Evolutionary conservation across 352 stramenopile species (phyloP).

Genomic region (Phytopythium kandeliae): DNA sequence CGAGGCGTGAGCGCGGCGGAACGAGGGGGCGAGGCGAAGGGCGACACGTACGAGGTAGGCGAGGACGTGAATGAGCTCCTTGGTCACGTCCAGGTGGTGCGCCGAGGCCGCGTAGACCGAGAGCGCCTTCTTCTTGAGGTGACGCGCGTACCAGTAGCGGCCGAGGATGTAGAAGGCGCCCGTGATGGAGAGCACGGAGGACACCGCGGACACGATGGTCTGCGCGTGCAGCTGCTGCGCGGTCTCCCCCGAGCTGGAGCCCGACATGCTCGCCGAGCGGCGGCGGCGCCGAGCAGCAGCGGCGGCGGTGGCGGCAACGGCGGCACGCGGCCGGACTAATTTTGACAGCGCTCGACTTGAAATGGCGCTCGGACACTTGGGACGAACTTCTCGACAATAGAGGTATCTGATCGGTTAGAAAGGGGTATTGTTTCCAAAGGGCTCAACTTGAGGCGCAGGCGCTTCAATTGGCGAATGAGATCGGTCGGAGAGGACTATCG

Average conservation of each 20-base stretch:
- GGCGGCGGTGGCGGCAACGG: not conserved
- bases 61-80: conserved; percentile 83
- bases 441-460: too few relatives aligned
- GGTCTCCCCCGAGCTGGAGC: conserved; percentile 9
- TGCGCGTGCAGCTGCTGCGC: conserved; percentile 26
- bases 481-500: too few relatives aligned
- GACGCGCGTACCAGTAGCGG: conserved; percentile 70
- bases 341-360: not conserved
- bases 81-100: conserved; percentile 75
- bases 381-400: too few relatives aligned
- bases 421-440: too few relatives aligned
- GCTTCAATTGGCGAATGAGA: too few relatives aligned
- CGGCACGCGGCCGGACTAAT: too few relatives aligned
- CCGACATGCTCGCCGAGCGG: not conserved
- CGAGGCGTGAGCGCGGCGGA: not conserved
- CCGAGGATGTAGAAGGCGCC: conserved; percentile 80
- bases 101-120: conserved; percentile 30
- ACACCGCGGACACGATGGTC: conserved; percentile 55
- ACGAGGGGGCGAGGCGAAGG: not conserved
- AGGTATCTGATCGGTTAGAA: too few relatives aligned
- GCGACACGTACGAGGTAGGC: conserved; percentile 50
- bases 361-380: not conserved
- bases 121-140: conserved; percentile 38
- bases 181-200: conserved; percentile 75
- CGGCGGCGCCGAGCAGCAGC: conserved; percentile 1